A percentile compares a stretch with the other conserved stretches of the same genome.
These are phyloP conservation scores for Thuidium tamariscinum DNA, from an alignment of 225 moss, liverwort and hornwort species.

Conservation along the genomic window DNA sequence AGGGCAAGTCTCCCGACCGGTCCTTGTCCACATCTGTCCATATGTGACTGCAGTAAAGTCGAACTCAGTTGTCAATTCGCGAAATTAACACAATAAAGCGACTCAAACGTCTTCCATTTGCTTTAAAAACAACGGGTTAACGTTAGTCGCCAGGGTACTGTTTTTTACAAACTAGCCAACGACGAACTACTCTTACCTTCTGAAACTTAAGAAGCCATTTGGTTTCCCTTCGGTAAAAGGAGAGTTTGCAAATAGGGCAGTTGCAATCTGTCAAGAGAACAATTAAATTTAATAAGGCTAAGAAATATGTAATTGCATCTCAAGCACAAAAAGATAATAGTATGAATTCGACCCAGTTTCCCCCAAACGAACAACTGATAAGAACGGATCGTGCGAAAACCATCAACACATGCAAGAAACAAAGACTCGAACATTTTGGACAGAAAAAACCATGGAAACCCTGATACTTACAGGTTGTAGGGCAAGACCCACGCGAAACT, in stretches of 20 bases:
- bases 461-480: constrained; percentile 69
- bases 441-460: neutral
- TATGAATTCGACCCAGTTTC: neutral
- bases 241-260: constrained; percentile 94
- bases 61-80: neutral
- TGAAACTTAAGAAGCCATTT: constrained; percentile 83
- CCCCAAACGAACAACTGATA: neutral
- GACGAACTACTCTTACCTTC: constrained; percentile 44
- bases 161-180: neutral
- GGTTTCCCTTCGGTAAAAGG: constrained; percentile 93
- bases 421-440: constrained; percentile 8
- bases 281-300: neutral
- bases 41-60: constrained; percentile 53
- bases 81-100: neutral
- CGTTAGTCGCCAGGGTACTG: neutral
- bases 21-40: constrained; percentile 89
- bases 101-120: neutral
- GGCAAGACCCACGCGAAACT: constrained; percentile 81
- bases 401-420: constrained; percentile 8
- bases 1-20: constrained; percentile 91
- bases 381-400: neutral
- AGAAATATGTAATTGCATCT: neutral
- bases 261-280: constrained; percentile 61
- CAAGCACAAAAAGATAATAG: neutral
- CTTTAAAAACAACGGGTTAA: neutral